Conservation (phyloP, 2,329 filamentous ascomycete species). For the Calonectria leucothoes region DNA sequence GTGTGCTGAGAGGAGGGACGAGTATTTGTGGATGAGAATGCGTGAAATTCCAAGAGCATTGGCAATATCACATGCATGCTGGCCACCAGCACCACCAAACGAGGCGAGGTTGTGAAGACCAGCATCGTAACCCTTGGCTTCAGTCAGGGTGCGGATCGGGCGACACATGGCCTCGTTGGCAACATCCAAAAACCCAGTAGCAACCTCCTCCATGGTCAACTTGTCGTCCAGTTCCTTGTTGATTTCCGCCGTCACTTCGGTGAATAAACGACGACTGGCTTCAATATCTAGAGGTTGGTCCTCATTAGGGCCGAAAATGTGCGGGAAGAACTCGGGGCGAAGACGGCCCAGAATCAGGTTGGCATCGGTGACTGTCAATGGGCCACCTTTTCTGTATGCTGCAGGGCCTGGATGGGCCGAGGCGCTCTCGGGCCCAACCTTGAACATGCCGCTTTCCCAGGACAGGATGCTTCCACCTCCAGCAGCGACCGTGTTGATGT, state of each 20-base stretch:
- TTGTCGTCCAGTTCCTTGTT: constrained; percentile 77
- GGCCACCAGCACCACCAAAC: constrained; percentile 89
- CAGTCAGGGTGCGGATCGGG: constrained; percentile 87
- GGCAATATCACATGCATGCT: constrained; percentile 89
- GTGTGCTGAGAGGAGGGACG: constrained; percentile 87
- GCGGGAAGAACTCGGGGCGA: constrained; percentile 89
- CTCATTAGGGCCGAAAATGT: constrained; percentile 91
- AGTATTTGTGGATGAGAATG: constrained; percentile 87
- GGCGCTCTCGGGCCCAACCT: constrained; percentile 88
- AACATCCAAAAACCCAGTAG: constrained; percentile 80
- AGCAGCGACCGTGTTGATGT: constrained; percentile 94
- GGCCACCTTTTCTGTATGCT: constrained; percentile 89
- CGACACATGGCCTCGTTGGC: constrained; percentile 93
- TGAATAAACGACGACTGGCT: constrained; percentile 79
- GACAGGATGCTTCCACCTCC: constrained; percentile 86
- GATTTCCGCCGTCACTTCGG: constrained; percentile 79
- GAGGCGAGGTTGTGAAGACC: constrained; percentile 87
- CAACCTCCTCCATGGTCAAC: constrained; percentile 85
- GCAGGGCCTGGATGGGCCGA: constrained; percentile 88
- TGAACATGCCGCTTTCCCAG: constrained; percentile 88
- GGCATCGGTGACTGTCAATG: constrained; percentile 89
- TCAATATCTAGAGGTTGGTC: constrained; percentile 80
- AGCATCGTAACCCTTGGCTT: constrained; percentile 90
- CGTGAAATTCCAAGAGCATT: constrained; percentile 84
- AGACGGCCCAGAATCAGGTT: constrained; percentile 87